A percentile compares a stretch with the other conserved stretches of the same genome.
phyloP scores from a whole-genome alignment of 169 alveolate genomes.

The Eimeria sp. region DNA sequence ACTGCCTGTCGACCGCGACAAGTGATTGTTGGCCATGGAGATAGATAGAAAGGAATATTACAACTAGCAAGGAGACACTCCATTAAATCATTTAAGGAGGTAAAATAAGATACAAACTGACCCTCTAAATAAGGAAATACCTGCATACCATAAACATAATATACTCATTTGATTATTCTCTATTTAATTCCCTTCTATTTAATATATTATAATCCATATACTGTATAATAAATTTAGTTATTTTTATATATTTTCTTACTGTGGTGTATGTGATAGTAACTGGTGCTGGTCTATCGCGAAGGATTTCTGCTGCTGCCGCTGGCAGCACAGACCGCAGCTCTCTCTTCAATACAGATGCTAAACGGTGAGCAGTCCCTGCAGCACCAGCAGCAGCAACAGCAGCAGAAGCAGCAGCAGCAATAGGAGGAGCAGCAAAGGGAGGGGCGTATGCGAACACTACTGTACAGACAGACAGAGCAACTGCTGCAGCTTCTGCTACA shows the following conservation, averaged over 20 bases:
- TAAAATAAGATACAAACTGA: constrained; percentile 49
- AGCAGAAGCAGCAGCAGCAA: constrained; percentile 6
- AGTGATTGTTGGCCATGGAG: constrained; percentile 80
- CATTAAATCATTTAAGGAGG: constrained; percentile 61
- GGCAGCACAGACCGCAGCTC: constrained; percentile 78
- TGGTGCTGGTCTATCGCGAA: constrained; percentile 65
- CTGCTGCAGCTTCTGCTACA: not conserved
- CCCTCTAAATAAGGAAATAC: constrained; percentile 77
- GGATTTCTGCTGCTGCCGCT: constrained; percentile 56
- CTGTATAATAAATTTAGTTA: too few species aligned
- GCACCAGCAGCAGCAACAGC: constrained; percentile 9
- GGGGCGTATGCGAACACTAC: not conserved
- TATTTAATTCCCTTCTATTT: too few species aligned
- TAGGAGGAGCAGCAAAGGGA: not conserved
- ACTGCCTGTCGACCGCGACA: constrained; percentile 79
- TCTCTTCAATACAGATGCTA: constrained; percentile 37
- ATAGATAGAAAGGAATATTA: constrained; percentile 80
- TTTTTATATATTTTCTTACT: not conserved
- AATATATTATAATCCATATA: too few species aligned
- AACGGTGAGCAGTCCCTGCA: constrained; percentile 75
- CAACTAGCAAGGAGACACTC: constrained; percentile 82
- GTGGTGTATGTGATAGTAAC: constrained; percentile 77
- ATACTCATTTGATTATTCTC: too few species aligned
- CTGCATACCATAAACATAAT: not conserved
- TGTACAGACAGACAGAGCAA: not conserved